phyloP scores from a whole-genome alignment of 371 early-diverging fungal genomes.

The Gilbertella persicaria region DNA sequence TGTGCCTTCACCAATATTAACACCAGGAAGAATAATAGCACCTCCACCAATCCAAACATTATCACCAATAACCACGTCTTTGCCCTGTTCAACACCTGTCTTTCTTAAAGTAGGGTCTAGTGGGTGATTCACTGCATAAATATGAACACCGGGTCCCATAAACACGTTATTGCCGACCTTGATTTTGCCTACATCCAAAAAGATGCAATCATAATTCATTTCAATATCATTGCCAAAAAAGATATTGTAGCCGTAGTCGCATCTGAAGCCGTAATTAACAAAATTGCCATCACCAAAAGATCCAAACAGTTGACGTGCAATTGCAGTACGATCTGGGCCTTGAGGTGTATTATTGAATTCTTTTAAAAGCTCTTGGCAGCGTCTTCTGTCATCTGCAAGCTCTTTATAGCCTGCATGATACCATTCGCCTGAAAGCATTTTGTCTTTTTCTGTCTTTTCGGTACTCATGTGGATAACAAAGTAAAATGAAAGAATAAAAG shows the following conservation, averaged over 20 bases:
- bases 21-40: slow-evolving; percentile 75
- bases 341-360: slow-evolving; percentile 46
- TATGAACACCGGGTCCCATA: slow-evolving; percentile 77
- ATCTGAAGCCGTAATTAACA: slow-evolving; percentile 66
- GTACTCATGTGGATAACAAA: neutral
- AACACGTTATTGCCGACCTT: slow-evolving; percentile 67
- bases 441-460: slow-evolving; percentile 51
- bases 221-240: slow-evolving; percentile 66
- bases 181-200: slow-evolving; percentile 71
- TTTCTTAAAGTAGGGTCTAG: slow-evolving; percentile 49
- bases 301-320: slow-evolving; percentile 59
- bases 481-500: no score
- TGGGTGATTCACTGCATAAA: slow-evolving; percentile 82
- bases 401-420: slow-evolving; percentile 64
- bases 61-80: slow-evolving; percentile 57
- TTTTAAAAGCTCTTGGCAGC: slow-evolving; percentile 37
- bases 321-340: slow-evolving; percentile 23
- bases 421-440: slow-evolving; percentile 67
- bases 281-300: slow-evolving; percentile 45
- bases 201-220: slow-evolving; percentile 65
- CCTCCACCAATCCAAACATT: slow-evolving; percentile 78
- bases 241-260: slow-evolving; percentile 79
- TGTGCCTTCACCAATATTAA: slow-evolving; percentile 78
- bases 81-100: slow-evolving; percentile 24
- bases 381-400: slow-evolving; percentile 52